These are phyloP conservation scores for Chaetomiaceae sp. DNA, from an alignment of 2,329 filamentous ascomycete species.

Conservation along the genomic window DNA sequence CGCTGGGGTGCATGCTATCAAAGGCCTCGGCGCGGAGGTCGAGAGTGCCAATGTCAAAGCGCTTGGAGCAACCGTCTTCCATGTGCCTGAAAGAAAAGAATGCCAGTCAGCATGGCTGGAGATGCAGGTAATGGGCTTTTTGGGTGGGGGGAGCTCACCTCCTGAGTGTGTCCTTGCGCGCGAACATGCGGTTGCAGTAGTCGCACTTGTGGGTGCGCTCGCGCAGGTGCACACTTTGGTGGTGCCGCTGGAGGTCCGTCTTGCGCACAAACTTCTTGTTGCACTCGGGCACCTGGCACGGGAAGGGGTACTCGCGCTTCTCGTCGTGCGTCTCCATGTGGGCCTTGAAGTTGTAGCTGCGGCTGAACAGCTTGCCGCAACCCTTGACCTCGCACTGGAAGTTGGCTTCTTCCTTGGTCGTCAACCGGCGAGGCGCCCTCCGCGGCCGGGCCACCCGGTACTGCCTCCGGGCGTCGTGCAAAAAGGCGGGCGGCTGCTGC, in stretches of 20 bases:
- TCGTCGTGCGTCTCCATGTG: constrained; percentile 82
- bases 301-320: constrained; percentile 62
- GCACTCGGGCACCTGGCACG: constrained; percentile 60
- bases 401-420: constrained; percentile 63
- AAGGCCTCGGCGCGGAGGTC: constrained; percentile 37
- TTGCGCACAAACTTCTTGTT: constrained; percentile 73
- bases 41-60: constrained; percentile 52
- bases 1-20: constrained; percentile 20
- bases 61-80: constrained; percentile 68
- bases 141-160: too few species aligned
- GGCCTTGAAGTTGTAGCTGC: constrained; percentile 80
- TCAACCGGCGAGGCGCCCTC: constrained; percentile 45
- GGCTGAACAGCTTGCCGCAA: constrained; percentile 73
- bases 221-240: constrained; percentile 67
- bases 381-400: constrained; percentile 61
- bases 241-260: constrained; percentile 64
- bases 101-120: constrained; percentile 4
- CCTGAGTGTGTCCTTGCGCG: constrained; percentile 74
- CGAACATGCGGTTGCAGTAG: constrained; percentile 65
- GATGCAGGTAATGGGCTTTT: too few species aligned
- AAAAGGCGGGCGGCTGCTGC: constrained; percentile 21
- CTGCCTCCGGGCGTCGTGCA: constrained; percentile 25
- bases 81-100: constrained; percentile 52
- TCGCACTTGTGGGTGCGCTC: constrained; percentile 63
- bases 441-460: constrained; percentile 29